A percentile compares a stretch with the other conserved stretches of the same genome.
Evolutionary conservation across 2,329 filamentous ascomycete species (phyloP).

Genomic region (Grosmannia serpens): DNA sequence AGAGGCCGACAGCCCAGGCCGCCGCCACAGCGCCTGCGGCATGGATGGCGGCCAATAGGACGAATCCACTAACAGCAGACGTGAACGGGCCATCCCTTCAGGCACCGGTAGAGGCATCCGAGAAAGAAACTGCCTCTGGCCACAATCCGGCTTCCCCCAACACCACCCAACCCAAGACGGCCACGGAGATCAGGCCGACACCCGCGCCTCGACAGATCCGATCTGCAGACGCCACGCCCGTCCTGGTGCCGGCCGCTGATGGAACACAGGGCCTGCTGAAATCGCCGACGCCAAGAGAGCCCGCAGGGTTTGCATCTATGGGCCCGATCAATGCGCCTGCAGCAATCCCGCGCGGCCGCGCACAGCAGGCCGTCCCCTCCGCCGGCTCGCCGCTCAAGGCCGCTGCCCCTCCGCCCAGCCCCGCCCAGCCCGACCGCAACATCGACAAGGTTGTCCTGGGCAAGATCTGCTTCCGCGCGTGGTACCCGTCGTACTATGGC

Average conservation of each 20-base stretch:
- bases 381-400: background rate
- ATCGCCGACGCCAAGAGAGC: background rate
- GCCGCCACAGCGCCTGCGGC: background rate
- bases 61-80: background rate
- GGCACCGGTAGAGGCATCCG: background rate
- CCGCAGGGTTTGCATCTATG: background rate
- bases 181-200: background rate
- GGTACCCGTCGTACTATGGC: slow-evolving; percentile 86
- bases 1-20: background rate
- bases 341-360: background rate
- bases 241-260: background rate
- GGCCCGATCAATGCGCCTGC: background rate
- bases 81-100: background rate
- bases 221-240: no score
- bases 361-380: background rate
- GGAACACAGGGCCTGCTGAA: background rate
- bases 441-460: slow-evolving; percentile 81
- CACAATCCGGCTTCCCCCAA: background rate
- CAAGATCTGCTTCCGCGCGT: slow-evolving; percentile 71
- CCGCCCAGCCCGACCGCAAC: slow-evolving; percentile 51
- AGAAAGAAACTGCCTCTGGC: background rate
- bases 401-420: slow-evolving; percentile 21
- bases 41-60: background rate
- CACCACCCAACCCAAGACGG: background rate
- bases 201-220: background rate